Evolutionary conservation across 2,329 filamentous ascomycete species (phyloP).

Genomic region (Trichoderma hamatum): DNA sequence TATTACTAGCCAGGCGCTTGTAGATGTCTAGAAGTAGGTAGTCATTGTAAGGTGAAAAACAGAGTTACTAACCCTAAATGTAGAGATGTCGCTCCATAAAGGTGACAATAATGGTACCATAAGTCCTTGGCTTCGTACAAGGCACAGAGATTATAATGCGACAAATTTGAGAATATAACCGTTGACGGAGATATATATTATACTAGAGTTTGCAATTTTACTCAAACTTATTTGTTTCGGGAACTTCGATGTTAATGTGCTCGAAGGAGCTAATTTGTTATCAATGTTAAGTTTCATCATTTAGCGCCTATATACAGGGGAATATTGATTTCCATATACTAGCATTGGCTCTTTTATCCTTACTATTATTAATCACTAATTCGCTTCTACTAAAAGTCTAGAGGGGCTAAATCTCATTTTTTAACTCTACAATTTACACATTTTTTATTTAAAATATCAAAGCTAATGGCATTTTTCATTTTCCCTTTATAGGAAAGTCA

Average conservation of each 20-base stretch:
- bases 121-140: not conserved
- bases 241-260: not conserved
- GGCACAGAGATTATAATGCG: not conserved
- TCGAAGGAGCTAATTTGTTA: not conserved
- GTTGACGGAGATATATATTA: not conserved
- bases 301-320: too few relatives aligned
- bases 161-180: not conserved
- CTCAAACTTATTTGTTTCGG: not conserved
- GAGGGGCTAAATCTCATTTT: not conserved
- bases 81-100: not conserved
- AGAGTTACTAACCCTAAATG: not conserved
- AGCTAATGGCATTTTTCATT: too few relatives aligned
- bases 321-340: not conserved
- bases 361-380: not conserved
- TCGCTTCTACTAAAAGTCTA: not conserved
- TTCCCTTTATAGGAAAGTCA: too few relatives aligned
- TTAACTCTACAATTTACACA: not conserved
- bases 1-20: not conserved
- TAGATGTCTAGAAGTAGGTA: not conserved
- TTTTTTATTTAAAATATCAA: too few relatives aligned
- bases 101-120: not conserved
- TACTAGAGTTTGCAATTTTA: not conserved
- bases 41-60: not conserved
- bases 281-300: not conserved
- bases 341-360: not conserved